phyloP scores from a whole-genome alignment of 2,329 filamentous ascomycete species.

The Cladophialophora chaetospira region DNA sequence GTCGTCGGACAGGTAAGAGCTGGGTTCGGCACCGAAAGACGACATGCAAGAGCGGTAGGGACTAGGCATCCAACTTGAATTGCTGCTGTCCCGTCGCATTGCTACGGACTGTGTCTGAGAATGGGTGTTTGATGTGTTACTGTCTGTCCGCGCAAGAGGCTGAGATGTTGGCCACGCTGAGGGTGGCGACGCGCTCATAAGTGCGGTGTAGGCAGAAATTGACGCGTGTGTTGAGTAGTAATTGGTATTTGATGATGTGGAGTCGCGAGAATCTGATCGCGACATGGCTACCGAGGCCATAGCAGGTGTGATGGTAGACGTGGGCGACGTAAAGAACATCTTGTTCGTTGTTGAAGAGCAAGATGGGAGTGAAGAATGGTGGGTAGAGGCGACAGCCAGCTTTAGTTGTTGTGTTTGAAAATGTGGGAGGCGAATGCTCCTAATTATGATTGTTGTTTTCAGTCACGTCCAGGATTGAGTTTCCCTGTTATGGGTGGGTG shows the following conservation, averaged over 20 bases:
- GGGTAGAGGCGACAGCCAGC: slow-evolving; percentile 15
- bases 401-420: slow-evolving; percentile 7
- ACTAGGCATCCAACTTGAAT: slow-evolving; percentile 32
- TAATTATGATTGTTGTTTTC: slow-evolving; percentile 20
- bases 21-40: slow-evolving; percentile 28
- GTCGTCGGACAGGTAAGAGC: slow-evolving; percentile 34
- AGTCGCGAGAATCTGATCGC: slow-evolving; percentile 34
- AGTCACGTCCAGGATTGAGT: slow-evolving; percentile 19
- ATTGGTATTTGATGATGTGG: slow-evolving; percentile 23
- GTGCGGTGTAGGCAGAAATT: slow-evolving; percentile 26
- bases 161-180: slow-evolving; percentile 26
- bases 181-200: slow-evolving; percentile 29
- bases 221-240: slow-evolving; percentile 22
- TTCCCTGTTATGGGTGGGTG: slow-evolving; percentile 16
- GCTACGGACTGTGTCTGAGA: slow-evolving; percentile 22
- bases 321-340: slow-evolving; percentile 33
- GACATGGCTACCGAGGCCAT: slow-evolving; percentile 33
- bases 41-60: slow-evolving; percentile 34
- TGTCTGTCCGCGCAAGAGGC: slow-evolving; percentile 19
- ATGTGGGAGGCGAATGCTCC: slow-evolving; percentile 6
- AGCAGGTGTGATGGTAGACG: slow-evolving; percentile 32
- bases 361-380: not conserved
- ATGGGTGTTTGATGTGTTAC: slow-evolving; percentile 19
- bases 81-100: slow-evolving; percentile 32
- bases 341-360: slow-evolving; percentile 15